phyloP scores from a whole-genome alignment of 2,329 filamentous ascomycete genomes.

The Neofusicoccum ribis region DNA sequence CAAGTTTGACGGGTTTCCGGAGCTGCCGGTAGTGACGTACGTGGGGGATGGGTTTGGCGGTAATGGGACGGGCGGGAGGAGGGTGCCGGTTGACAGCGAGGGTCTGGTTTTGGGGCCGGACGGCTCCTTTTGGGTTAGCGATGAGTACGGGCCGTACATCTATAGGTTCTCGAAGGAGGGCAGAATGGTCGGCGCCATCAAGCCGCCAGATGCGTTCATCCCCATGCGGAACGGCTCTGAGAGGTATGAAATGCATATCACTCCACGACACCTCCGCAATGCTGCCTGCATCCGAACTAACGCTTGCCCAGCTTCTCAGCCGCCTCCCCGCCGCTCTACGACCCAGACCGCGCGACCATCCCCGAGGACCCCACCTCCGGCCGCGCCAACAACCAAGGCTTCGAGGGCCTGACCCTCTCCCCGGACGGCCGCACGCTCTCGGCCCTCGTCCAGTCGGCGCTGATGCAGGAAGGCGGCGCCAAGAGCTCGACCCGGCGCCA shows the following conservation, averaged over 20 bases:
- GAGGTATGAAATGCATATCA: slow-evolving; percentile 23
- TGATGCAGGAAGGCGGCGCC: slow-evolving; percentile 53
- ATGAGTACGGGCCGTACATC: slow-evolving; percentile 71
- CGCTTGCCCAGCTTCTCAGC: slow-evolving; percentile 58
- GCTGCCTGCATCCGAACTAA: background rate
- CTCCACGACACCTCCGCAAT: too few species aligned
- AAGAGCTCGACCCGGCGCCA: slow-evolving; percentile 57
- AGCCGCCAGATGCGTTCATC: slow-evolving; percentile 64
- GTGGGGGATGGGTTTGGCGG: slow-evolving; percentile 68
- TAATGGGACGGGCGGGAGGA: slow-evolving; percentile 58
- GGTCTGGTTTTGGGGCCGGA: slow-evolving; percentile 63
- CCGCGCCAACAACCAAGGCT: slow-evolving; percentile 72
- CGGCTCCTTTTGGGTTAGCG: slow-evolving; percentile 65
- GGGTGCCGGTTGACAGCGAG: slow-evolving; percentile 65
- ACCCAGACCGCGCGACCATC: slow-evolving; percentile 48
- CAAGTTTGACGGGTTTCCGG: slow-evolving; percentile 59
- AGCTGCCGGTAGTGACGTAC: slow-evolving; percentile 64
- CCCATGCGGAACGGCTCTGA: slow-evolving; percentile 62
- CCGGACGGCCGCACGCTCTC: slow-evolving; percentile 65
- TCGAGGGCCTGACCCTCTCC: slow-evolving; percentile 67
- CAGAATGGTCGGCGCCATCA: slow-evolving; percentile 62
- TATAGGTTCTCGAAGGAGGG: slow-evolving; percentile 64
- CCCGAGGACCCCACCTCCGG: slow-evolving; percentile 62
- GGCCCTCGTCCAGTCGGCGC: slow-evolving; percentile 65
- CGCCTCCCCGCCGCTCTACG: slow-evolving; percentile 63